Conservation (phyloP, 2,329 filamentous ascomycete species). For the Clarireedia hainanense region DNA sequence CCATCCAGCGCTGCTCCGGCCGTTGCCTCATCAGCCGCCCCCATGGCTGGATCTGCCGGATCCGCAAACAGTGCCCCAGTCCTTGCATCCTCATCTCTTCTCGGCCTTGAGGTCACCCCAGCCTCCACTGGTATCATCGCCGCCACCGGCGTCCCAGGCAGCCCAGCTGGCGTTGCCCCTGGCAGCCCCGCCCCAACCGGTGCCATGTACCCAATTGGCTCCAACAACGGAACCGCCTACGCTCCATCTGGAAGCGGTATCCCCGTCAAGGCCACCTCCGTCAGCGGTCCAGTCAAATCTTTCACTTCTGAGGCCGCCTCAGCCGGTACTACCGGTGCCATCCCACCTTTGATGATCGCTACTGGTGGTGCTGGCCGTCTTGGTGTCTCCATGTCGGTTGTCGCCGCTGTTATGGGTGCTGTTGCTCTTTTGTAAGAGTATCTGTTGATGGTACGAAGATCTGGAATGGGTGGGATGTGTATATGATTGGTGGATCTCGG, state of each 20-base stretch:
- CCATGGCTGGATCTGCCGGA: neutral
- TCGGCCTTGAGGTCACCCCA: neutral
- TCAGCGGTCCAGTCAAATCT: too few relatives aligned
- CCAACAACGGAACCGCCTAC: too few relatives aligned
- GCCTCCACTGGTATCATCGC: neutral
- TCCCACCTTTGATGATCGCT: neutral
- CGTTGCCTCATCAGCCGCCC: neutral
- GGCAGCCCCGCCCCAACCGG: too few relatives aligned
- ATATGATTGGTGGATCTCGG: too few relatives aligned
- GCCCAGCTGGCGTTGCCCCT: too few relatives aligned
- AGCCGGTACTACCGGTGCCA: neutral
- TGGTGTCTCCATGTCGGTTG: neutral
- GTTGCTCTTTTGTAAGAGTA: slow-evolving; percentile 2
- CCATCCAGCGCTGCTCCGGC: neutral
- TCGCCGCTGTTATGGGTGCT: neutral
- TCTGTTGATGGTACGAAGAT: too few relatives aligned
- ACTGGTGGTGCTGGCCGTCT: slow-evolving; percentile 3
- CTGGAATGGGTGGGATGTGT: too few relatives aligned
- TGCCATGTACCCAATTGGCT: too few relatives aligned
- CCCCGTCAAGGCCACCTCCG: too few relatives aligned
- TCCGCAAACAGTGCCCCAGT: neutral
- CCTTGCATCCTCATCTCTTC: neutral
- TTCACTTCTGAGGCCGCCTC: too few relatives aligned
- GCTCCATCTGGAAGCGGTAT: too few relatives aligned
- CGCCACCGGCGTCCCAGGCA: neutral